phyloP scores from a whole-genome alignment of 2,329 filamentous ascomycete genomes.

The Pyrenochaeta sp. region DNA sequence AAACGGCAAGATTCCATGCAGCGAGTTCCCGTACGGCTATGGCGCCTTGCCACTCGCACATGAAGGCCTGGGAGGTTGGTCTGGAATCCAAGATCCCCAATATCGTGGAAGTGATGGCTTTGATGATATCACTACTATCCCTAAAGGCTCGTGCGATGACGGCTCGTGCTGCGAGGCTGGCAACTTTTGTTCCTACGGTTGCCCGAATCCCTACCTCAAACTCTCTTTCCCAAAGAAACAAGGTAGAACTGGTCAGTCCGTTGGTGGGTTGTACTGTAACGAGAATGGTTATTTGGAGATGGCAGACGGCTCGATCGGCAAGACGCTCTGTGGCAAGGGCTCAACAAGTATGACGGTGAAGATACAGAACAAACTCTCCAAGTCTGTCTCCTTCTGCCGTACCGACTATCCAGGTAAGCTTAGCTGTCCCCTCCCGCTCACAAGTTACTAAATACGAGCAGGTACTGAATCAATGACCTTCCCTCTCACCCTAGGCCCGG shows the following conservation, averaged over 20 bases:
- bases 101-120: constrained; percentile 51
- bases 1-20: constrained; percentile 75
- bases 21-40: constrained; percentile 78
- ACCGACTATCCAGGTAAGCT: constrained; percentile 88
- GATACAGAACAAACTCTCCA: constrained; percentile 76
- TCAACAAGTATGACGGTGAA: constrained; percentile 69
- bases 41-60: constrained; percentile 77
- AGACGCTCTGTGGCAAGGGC: constrained; percentile 78
- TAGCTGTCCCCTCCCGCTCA: too few species aligned
- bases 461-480: constrained; percentile 86
- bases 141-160: constrained; percentile 63
- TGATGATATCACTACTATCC: constrained; percentile 69
- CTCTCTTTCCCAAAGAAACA: constrained; percentile 85
- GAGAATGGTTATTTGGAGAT: constrained; percentile 81
- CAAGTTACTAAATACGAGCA: constrained; percentile 31
- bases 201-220: constrained; percentile 91
- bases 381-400: constrained; percentile 80
- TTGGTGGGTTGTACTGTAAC: constrained; percentile 88
- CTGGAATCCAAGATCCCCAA: constrained; percentile 72
- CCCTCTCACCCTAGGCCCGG: constrained; percentile 71
- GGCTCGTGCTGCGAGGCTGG: constrained; percentile 68
- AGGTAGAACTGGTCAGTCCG: constrained; percentile 80
- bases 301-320: constrained; percentile 58
- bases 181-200: constrained; percentile 89
- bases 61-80: constrained; percentile 77